Conservation (phyloP, 2,329 filamentous ascomycete genomes). For the Aspergillus sp. region DNA sequence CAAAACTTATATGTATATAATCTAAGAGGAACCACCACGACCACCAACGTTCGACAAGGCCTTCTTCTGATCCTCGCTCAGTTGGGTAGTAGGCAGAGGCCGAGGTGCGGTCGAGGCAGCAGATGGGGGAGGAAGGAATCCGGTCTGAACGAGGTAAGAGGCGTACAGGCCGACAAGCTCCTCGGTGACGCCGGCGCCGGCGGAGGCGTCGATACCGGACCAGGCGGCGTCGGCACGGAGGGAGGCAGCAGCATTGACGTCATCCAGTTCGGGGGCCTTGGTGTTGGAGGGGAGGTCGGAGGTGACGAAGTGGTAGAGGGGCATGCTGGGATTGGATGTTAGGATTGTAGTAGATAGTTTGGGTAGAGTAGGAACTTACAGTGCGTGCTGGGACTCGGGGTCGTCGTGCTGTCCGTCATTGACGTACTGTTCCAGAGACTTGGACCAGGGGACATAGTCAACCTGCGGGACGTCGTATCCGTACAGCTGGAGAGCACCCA, state of each 20-base stretch:
- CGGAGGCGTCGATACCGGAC: constrained; percentile 60
- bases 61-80: constrained; percentile 51
- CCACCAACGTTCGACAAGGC: constrained; percentile 57
- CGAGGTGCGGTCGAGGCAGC: constrained; percentile 22
- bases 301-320: constrained; percentile 72
- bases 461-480: constrained; percentile 71
- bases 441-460: constrained; percentile 69
- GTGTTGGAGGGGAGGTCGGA: constrained; percentile 70
- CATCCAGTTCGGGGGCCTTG: constrained; percentile 72
- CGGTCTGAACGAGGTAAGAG: constrained; percentile 62
- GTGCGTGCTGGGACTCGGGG: constrained; percentile 65
- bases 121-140: constrained; percentile 57
- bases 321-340: constrained; percentile 50
- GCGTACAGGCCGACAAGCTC: constrained; percentile 66
- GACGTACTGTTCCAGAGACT: constrained; percentile 68
- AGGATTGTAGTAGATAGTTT: neutral
- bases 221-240: constrained; percentile 64
- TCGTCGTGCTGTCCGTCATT: constrained; percentile 57
- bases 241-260: constrained; percentile 65
- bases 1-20: constrained; percentile 8
- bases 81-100: constrained; percentile 47
- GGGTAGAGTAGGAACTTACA: constrained; percentile 44
- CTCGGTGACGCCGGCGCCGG: constrained; percentile 58
- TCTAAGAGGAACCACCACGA: constrained; percentile 43
- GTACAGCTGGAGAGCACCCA: constrained; percentile 69